Base-by-base conservation (phyloP, 441 rosid genomes). In the Aleurites moluccanus region DNA sequence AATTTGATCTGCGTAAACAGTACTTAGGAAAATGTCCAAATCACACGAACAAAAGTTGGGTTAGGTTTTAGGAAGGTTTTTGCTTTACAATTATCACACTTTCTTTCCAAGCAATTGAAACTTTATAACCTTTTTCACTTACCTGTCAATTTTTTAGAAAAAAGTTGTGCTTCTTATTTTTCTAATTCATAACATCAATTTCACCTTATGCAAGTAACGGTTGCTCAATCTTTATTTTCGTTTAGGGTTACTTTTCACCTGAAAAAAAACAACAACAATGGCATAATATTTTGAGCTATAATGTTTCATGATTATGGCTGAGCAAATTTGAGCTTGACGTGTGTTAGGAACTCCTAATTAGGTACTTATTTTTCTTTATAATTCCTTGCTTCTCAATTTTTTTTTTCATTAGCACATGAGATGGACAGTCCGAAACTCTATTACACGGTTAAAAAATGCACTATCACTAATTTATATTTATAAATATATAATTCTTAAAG, bases 41-140 rank as follows among this genome's bases (percentile, higher is more conserved):
- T 72, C 67, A 42, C 10, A 40, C 20, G 7, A 40, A 8, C 52
- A 38, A 44, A n/a, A 14, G 6, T 13, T 28, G 9, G 35, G 47
- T 62, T 21, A 45, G 44, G 23, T 45, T 45, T 28, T 35, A 47
- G 47, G 27, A 5, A 67, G 30, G 49, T 53, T 55, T 52, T 30
- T 33, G 57, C 67, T 69, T 55, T 55, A 70, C 35, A 67, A 52
- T 80, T n/a, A 70, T 69, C 33, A 13, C 40, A 38, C 68, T 72
- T 75, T 47, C 70, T 52, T 66, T n/a, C 30, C 28, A 72, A 75
- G 52, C 74, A 49, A 72, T 49, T 10, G 18, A 38, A 64, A 68
- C 18, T 28, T 10, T 14, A 1, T 28, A n/a, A 11, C 67, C n/a
- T 63, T 27, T 56, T 50, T 16, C 73, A 23, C 9, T 2, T 4